These are phyloP conservation scores for Cryptococcus deneoformans DNA, from an alignment of 1,284 basidiomycete genomes.

Conservation along the genomic window DNA sequence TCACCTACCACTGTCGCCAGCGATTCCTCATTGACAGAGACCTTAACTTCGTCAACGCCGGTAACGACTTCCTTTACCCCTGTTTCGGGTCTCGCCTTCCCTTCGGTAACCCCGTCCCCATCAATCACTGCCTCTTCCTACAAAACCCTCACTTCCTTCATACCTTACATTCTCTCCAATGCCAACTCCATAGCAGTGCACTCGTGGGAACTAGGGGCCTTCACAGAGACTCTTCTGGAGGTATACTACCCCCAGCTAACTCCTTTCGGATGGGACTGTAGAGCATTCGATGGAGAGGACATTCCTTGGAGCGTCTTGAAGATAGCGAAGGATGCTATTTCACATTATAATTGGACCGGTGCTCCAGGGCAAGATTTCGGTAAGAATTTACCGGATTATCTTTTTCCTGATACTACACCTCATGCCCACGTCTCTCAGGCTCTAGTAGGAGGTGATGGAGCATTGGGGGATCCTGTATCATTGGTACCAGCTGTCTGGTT, in stretches of 20 bases:
- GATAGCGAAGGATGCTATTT: slow-evolving; percentile 9
- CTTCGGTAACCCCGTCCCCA: slow-evolving; percentile 5
- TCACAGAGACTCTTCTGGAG: slow-evolving; percentile 28
- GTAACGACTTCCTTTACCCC: not conserved
- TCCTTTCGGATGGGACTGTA: slow-evolving; percentile 24
- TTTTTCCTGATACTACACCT: slow-evolving; percentile 9
- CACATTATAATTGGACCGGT: slow-evolving; percentile 18
- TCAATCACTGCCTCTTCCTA: slow-evolving; percentile 15
- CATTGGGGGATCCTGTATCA: slow-evolving; percentile 30
- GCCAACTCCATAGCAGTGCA: slow-evolving; percentile 20
- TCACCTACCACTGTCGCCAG: not conserved
- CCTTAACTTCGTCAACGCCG: not conserved
- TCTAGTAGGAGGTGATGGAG: slow-evolving; percentile 27
- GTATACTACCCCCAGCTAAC: slow-evolving; percentile 25
- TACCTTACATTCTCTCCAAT: slow-evolving; percentile 20
- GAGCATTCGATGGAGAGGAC: slow-evolving; percentile 4
- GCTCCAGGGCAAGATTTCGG: slow-evolving; percentile 13
- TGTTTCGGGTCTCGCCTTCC: slow-evolving; percentile 2
- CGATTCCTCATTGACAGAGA: not conserved
- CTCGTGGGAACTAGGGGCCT: slow-evolving; percentile 35
- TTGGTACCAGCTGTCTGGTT: slow-evolving; percentile 29
- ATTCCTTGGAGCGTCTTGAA: slow-evolving; percentile 18
- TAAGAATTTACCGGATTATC: not conserved
- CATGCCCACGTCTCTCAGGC: slow-evolving; percentile 9
- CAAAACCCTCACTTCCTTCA: slow-evolving; percentile 7